Conservation (phyloP, 306 rosid genomes). For the Benincasa hispida region DNA sequence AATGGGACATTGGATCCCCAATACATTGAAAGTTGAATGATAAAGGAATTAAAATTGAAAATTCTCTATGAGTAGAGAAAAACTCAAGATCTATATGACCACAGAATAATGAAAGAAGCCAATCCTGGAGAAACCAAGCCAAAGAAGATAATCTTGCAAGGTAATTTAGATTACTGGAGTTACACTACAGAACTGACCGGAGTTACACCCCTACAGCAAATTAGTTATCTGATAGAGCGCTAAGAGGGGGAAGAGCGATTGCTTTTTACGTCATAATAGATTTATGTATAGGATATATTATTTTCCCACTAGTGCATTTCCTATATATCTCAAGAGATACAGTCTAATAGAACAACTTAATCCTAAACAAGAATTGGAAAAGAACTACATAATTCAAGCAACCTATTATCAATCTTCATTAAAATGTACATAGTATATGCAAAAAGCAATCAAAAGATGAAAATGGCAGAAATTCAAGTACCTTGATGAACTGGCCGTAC, state of each 20-base stretch:
- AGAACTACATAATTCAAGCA: background rate
- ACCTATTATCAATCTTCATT: background rate
- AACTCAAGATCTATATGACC: background rate
- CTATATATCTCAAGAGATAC: background rate
- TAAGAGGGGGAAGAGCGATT: background rate
- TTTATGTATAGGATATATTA: background rate
- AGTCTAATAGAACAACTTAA: background rate
- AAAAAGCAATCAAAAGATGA: background rate
- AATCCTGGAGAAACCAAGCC: background rate
- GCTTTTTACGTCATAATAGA: background rate
- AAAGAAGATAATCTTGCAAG: background rate
- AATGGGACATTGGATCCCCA: background rate
- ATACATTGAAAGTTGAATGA: background rate
- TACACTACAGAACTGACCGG: background rate
- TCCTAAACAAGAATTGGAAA: background rate
- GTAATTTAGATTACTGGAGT: background rate
- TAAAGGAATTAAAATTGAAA: background rate
- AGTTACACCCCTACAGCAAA: background rate
- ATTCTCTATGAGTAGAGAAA: background rate
- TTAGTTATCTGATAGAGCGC: background rate
- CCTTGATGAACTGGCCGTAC: slow-evolving; percentile 93
- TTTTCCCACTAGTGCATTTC: background rate
- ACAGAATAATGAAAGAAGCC: background rate
- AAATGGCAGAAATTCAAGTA: slow-evolving; percentile 19
- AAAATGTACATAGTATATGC: background rate